Percentiles rank a stretch among this genome's conserved stretches.
phyloP scores from a whole-genome alignment of 768 basidiomycete species.

The Mycena latifolia region DNA sequence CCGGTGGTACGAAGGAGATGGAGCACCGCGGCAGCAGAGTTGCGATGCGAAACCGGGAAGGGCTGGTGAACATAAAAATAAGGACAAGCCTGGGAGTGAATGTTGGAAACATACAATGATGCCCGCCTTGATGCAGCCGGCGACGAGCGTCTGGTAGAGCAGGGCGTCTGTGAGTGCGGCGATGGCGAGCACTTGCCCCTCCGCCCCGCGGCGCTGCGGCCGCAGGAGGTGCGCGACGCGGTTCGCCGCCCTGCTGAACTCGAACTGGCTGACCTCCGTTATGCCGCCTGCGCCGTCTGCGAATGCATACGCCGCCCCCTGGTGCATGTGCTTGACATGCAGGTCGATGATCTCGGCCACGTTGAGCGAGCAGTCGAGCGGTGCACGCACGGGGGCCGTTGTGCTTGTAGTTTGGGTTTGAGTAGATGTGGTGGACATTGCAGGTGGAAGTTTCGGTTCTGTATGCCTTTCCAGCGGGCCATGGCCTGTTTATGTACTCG shows the following conservation, averaged over 20 bases:
- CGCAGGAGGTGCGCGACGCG: constrained; percentile 55
- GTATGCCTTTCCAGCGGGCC: too few relatives aligned
- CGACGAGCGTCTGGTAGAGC: constrained; percentile 55
- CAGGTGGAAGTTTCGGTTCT: too few relatives aligned
- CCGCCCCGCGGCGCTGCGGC: constrained; percentile 45
- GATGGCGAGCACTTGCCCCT: constrained; percentile 52
- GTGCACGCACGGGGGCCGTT: too few relatives aligned
- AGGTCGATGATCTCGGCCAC: too few relatives aligned
- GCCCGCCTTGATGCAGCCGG: constrained; percentile 54
- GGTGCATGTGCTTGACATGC: too few relatives aligned
- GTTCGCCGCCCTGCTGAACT: constrained; percentile 36
- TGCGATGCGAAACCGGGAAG: constrained; percentile 55
- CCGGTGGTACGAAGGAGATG: constrained; percentile 52
- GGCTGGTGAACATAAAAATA: constrained; percentile 50
- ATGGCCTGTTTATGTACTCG: too few relatives aligned
- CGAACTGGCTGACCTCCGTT: too few relatives aligned
- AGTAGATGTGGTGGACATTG: too few relatives aligned
- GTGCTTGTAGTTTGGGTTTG: too few relatives aligned
- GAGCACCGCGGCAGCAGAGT: constrained; percentile 50
- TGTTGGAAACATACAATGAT: constrained; percentile 43
- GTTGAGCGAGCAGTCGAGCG: too few relatives aligned
- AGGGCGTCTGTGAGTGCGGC: constrained; percentile 48
- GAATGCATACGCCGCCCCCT: too few relatives aligned
- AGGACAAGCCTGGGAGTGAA: not conserved
- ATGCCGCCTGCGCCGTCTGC: too few relatives aligned